Conservation (phyloP, 768 basidiomycete genomes). For the Termitomyces eurrhizus region DNA sequence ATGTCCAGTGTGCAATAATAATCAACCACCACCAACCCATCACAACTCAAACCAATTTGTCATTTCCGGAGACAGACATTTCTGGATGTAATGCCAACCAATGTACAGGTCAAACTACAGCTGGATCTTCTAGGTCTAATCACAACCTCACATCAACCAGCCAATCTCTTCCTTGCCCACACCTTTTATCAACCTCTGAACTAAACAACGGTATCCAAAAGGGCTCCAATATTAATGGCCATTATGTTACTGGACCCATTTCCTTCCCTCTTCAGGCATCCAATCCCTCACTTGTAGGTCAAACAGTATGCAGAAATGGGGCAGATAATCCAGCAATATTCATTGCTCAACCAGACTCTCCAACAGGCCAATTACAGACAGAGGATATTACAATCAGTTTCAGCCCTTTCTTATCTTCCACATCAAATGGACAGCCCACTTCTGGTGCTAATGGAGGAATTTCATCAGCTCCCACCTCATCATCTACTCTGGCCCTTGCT, state of each 20-base stretch:
- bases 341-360: background rate
- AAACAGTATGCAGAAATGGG: background rate
- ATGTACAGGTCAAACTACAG: background rate
- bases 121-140: background rate
- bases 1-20: conserved; percentile 15
- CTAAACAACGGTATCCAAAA: background rate
- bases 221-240: background rate
- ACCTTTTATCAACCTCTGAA: background rate
- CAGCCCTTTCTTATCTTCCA: background rate
- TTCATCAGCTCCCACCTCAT: background rate
- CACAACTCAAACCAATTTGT: no score
- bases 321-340: background rate
- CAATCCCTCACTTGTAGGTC: background rate
- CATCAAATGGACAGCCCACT: background rate
- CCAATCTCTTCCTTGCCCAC: background rate
- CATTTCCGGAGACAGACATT: background rate
- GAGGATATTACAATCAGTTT: background rate
- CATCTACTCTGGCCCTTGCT: background rate
- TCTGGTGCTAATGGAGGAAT: background rate
- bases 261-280: no score
- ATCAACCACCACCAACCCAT: background rate
- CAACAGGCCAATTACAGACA: background rate
- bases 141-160: background rate
- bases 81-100: background rate
- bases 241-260: no score